Evolutionary conservation across 2,329 filamentous ascomycete species (phyloP), one percentile per base, ranked within the genome.

Genomic region (Aspergillus sojae): DNA sequence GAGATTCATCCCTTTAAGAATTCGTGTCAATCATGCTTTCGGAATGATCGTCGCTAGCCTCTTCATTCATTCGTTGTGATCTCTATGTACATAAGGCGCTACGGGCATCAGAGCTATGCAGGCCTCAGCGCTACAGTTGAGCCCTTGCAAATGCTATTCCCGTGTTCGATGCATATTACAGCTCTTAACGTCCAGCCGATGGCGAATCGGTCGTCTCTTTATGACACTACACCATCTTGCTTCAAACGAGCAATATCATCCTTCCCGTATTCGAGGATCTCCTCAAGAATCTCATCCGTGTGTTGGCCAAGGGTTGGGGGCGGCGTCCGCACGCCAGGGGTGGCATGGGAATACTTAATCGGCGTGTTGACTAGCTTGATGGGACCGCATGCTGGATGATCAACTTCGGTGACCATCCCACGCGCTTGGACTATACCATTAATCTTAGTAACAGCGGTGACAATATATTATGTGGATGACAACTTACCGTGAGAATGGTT

Each of bases 351-450:
- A 77, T 93, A 96, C 77, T 99, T 99, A 63, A 99, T 89, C 0
- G 95, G 95, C 0, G 93, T 96, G 73, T 96, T 97, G 60, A 99
- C 90, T 74, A 99, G 82, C 79, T 93, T 94, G 67, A 99, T 90
- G 0, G 89, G 86, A 0, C 95, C 95, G 76, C 94, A 98, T 9
- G 84, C 83, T 5, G 87, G 87, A 74, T 99, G 95, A 0, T 97
- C 87, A 52, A 97, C 83, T 74, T 97, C 91, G 16, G 92, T 87
- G 1, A 99, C 91, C 95, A 99, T 99, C 64, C 89, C 86, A 62
- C 95, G 86, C 26, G 94, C 94, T 60, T 82, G 79, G 0, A 88
- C 87, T 88, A 64, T 65, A 50, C 9, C 34, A 43, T 26, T 12
- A 2, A 32, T 3, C 28, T 43, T 36, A 46, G 34, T 36, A 43